Base-by-base conservation (phyloP, 2,329 filamentous ascomycete species). In the Diplocarpon mali region DNA sequence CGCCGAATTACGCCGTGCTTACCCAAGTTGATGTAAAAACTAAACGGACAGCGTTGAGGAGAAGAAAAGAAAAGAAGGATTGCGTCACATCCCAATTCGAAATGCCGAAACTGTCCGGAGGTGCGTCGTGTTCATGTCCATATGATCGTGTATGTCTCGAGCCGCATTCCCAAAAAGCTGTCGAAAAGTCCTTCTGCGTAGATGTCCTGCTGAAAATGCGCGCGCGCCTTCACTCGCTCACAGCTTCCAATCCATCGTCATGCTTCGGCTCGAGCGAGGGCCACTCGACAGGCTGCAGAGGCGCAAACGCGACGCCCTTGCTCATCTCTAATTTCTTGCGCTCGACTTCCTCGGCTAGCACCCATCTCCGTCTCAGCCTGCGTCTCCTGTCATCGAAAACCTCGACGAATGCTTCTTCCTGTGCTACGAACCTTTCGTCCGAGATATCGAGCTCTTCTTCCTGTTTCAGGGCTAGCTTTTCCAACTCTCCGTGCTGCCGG, bases 1-100 rank as follows among this genome's bases (percentile, higher is more conserved):
- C 2, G 79, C 76, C 15, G 87, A 87, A 60, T 95, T 95, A 9
- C 3, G 85, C 86, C 0, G 88, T 86, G 14, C 80, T 85, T 11
- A 85, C 70, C 72, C 79, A 88, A 20, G 70, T 64, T 29, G 79
- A 74, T 32, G n/a, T 32, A 14, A 3, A 32, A 32, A 32, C n/a
- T n/a, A n/a, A 12, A 32, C 11, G 10, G 30, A 32, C n/a, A 32
- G 20, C 7, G 20, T 7, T 24, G 20, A 7, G 20, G 20, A 7
- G 11, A 9, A 32, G 10, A 32, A 32, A 32, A 14, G 29, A 30
- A 8, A 30, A 30, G 8, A 30, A 30, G 8, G 29, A 8, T 30
- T 8, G 29, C 29, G 29, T n/a, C n/a, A 13, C 8, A 8, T 32
- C 30, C 30, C 11, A 32, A 3, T 12, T 32, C 11, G n/a, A 12